Conservation (phyloP, 495 filamentous ascomycete genomes). For the Penicillium coprophilum region DNA sequence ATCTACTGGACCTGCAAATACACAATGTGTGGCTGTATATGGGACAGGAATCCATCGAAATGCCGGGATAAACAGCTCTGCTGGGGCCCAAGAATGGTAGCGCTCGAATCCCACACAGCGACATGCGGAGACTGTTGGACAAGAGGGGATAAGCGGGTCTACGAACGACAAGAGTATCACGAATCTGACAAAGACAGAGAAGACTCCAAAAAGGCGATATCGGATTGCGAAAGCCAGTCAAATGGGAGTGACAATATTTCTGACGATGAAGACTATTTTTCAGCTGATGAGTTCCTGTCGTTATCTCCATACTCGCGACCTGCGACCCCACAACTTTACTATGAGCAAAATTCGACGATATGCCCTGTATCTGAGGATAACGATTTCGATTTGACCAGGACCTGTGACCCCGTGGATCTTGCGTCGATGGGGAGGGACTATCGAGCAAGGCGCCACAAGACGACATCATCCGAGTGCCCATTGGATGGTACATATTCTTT, state of each 20-base stretch:
- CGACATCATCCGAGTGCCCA: too few relatives aligned
- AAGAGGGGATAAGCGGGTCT: constrained; percentile 15
- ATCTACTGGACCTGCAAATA: constrained; percentile 17
- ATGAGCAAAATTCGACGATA: neutral
- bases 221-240: neutral
- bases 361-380: constrained; percentile 5
- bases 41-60: neutral
- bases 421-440: constrained; percentile 2
- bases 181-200: neutral
- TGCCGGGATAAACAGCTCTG: constrained; percentile 11
- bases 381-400: constrained; percentile 14
- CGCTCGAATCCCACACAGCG: constrained; percentile 9
- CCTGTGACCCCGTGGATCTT: constrained; percentile 18
- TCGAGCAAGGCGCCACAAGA: constrained; percentile 4
- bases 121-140: constrained; percentile 23
- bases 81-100: constrained; percentile 8
- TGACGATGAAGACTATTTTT: neutral
- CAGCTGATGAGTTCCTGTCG: neutral
- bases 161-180: neutral
- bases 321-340: constrained; percentile 1
- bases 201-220: neutral
- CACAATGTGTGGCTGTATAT: constrained; percentile 29
- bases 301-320: neutral
- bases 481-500: neutral
- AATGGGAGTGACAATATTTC: neutral